Conservation (phyloP, 2,329 filamentous ascomycete species). For the Aspergillus amoenus region DNA sequence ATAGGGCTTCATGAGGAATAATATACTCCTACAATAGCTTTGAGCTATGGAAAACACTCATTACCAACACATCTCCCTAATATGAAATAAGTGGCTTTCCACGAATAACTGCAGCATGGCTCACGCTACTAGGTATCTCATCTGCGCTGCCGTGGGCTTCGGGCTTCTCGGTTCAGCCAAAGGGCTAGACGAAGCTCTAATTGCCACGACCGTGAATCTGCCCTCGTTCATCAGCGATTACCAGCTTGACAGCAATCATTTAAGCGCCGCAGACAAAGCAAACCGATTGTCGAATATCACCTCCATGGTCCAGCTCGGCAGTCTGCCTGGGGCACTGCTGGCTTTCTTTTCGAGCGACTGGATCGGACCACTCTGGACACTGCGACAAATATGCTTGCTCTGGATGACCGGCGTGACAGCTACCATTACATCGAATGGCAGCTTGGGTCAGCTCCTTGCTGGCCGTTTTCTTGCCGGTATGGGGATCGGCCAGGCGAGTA, state of each 20-base stretch:
- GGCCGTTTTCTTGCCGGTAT: constrained; percentile 34
- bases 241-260: neutral
- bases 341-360: constrained; percentile 29
- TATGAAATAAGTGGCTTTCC: too few relatives aligned
- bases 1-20: too few relatives aligned
- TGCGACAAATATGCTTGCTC: constrained; percentile 21
- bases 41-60: too few relatives aligned
- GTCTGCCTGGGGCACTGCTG: constrained; percentile 35
- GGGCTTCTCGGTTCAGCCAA: constrained; percentile 7
- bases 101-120: too few relatives aligned
- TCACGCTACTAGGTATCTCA: neutral
- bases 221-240: constrained; percentile 20
- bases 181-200: constrained; percentile 24
- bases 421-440: constrained; percentile 33
- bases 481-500: constrained; percentile 58
- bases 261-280: neutral
- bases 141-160: constrained; percentile 2
- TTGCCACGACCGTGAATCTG: constrained; percentile 21
- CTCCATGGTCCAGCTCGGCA: constrained; percentile 42
- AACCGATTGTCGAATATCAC: constrained; percentile 34
- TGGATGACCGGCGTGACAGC: constrained; percentile 28
- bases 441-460: constrained; percentile 27
- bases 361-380: constrained; percentile 27
- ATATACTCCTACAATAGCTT: too few relatives aligned
- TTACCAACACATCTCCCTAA: too few relatives aligned